These are phyloP conservation scores for Curvularia sp. DNA, from an alignment of 2,329 filamentous ascomycete species.

Conservation along the genomic window DNA sequence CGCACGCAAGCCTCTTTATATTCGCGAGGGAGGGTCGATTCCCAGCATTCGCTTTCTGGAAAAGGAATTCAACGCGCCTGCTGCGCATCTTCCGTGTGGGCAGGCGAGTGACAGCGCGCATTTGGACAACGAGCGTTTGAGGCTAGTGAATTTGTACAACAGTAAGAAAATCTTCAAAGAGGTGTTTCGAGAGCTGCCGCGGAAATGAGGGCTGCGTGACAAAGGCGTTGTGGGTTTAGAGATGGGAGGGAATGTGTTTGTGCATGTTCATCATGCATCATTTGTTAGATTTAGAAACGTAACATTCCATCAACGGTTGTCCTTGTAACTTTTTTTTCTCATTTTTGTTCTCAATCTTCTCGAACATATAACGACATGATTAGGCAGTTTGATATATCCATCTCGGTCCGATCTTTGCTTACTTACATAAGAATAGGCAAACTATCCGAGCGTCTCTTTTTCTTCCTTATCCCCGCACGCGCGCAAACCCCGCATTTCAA, in stretches of 20 bases:
- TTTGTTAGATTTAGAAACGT: too few relatives aligned
- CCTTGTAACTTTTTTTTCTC: too few relatives aligned
- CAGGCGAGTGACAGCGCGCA: conserved; percentile 94
- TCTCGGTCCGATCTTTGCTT: too few relatives aligned
- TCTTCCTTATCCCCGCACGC: too few relatives aligned
- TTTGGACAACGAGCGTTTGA: conserved; percentile 91
- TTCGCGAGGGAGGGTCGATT: conserved; percentile 93
- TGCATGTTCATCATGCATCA: too few relatives aligned
- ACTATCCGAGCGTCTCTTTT: too few relatives aligned
- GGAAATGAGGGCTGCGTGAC: conserved; percentile 2
- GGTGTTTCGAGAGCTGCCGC: conserved; percentile 74
- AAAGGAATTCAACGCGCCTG: conserved; percentile 89
- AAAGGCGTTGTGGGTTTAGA: neutral
- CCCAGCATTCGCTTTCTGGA: conserved; percentile 93
- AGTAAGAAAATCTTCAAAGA: conserved; percentile 88
- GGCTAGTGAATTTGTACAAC: conserved; percentile 86
- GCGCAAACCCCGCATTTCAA: too few relatives aligned
- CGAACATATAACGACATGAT: too few relatives aligned
- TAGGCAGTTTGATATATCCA: too few relatives aligned
- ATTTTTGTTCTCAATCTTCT: too few relatives aligned
- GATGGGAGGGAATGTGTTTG: neutral
- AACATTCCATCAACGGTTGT: too few relatives aligned
- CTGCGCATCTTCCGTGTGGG: conserved; percentile 91
- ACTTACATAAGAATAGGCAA: too few relatives aligned
- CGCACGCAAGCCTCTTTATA: conserved; percentile 77